These are phyloP conservation scores for Hemisphaericaspora xylanilytica DNA, from an alignment of 1,139 yeast genomes.

Conservation along the genomic window DNA sequence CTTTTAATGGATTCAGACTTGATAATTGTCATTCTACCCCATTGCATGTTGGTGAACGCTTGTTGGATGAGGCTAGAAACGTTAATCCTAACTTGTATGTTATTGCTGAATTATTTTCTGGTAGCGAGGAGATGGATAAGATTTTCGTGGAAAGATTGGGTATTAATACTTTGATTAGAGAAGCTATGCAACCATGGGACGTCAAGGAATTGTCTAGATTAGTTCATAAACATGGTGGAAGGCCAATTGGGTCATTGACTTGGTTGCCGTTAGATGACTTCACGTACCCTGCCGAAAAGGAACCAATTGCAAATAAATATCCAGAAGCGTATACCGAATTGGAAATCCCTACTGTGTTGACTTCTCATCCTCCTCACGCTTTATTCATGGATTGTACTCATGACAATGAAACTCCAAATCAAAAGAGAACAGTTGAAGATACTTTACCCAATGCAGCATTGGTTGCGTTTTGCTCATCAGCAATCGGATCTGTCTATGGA, in stretches of 20 bases:
- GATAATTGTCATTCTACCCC: conserved; percentile 98
- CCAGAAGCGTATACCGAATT: conserved; percentile 51
- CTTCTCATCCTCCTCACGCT: conserved; percentile 80
- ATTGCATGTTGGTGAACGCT: conserved; percentile 84
- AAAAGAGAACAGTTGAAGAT: conserved; percentile 90
- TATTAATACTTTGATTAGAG: conserved; percentile 82
- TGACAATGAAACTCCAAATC: conserved; percentile 87
- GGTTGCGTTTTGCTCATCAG: conserved; percentile 90
- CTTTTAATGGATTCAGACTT: conserved; percentile 85
- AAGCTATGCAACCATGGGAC: conserved; percentile 96
- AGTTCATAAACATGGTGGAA: conserved; percentile 90
- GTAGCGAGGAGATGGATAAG: conserved; percentile 88
- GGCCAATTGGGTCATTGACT: conserved; percentile 88
- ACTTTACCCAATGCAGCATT: conserved; percentile 93
- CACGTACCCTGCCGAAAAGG: conserved; percentile 58
- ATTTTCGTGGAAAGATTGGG: conserved; percentile 89
- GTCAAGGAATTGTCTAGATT: conserved; percentile 82
- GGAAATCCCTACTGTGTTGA: conserved; percentile 62
- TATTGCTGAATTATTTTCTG: conserved; percentile 92
- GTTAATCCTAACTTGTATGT: conserved; percentile 85
- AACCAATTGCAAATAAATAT: conserved; percentile 30
- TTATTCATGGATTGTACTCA: conserved; percentile 97
- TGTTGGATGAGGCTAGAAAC: conserved; percentile 83
- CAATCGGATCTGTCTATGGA: conserved; percentile 93
- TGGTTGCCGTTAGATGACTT: conserved; percentile 73